These are phyloP conservation scores for Podospora appendiculata DNA, from an alignment of 495 filamentous ascomycete genomes.

Conservation along the genomic window DNA sequence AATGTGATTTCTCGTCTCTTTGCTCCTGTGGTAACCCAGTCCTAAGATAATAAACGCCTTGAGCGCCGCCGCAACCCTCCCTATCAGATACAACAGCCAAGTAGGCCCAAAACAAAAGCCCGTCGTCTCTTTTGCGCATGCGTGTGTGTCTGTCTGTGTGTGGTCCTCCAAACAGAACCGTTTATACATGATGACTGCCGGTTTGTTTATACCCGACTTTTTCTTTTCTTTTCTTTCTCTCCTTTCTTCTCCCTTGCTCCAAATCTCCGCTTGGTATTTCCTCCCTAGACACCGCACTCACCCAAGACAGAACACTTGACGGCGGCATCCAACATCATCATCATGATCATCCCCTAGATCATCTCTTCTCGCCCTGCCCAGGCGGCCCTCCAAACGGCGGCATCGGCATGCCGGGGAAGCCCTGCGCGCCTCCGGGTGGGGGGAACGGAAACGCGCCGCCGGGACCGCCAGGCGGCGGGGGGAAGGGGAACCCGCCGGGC, in stretches of 20 bases:
- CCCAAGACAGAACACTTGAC: background rate
- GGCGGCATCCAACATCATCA: background rate
- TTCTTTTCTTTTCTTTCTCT: too few relatives aligned
- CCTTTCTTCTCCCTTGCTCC: too few relatives aligned
- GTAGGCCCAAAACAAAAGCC: background rate
- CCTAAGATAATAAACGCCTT: constrained; percentile 5
- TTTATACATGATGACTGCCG: too few relatives aligned
- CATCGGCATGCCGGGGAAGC: background rate
- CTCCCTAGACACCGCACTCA: background rate
- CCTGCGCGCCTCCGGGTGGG: constrained; percentile 5
- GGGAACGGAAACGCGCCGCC: constrained; percentile 17
- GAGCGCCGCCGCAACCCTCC: constrained; percentile 5
- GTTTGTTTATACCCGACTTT: too few relatives aligned
- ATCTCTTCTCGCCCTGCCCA: background rate
- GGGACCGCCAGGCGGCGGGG: constrained; percentile 8
- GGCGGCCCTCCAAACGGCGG: background rate
- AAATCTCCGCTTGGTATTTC: too few relatives aligned
- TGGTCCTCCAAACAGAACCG: too few relatives aligned
- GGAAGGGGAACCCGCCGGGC: constrained; percentile 34
- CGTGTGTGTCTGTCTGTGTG: too few relatives aligned
- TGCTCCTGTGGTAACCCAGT: background rate
- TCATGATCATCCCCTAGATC: background rate
- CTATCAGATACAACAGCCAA: background rate
- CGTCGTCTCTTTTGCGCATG: background rate
- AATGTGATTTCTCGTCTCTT: background rate